These are phyloP conservation scores for Pleurotus salmoneostramineus DNA, from an alignment of 768 basidiomycete species.

Conservation along the genomic window DNA sequence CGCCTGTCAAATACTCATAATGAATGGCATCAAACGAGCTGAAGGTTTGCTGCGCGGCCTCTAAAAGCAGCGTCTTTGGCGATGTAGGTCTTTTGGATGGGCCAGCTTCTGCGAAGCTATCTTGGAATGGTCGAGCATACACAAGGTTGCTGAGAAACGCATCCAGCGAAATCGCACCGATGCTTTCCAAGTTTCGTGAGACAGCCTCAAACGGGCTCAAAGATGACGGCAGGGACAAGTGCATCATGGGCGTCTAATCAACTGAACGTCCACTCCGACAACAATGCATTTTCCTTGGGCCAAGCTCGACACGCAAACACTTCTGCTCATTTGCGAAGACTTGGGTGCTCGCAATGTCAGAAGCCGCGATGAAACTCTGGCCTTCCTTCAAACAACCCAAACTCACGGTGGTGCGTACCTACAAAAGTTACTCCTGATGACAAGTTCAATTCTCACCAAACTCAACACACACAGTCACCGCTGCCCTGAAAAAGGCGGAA, in stretches of 20 bases:
- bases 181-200: constrained; percentile 17
- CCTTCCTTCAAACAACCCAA: neutral
- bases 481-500: neutral
- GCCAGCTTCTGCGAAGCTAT: neutral
- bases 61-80: constrained; percentile 27
- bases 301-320: neutral
- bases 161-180: constrained; percentile 23
- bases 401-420: neutral
- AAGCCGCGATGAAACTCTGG: neutral
- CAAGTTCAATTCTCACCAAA: neutral
- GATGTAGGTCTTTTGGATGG: neutral
- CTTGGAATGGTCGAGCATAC: neutral
- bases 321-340: neutral
- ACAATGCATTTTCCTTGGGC: neutral
- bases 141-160: constrained; percentile 17
- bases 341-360: neutral
- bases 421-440: neutral
- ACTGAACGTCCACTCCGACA: neutral
- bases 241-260: neutral
- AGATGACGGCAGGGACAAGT: neutral
- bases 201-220: constrained; percentile 19
- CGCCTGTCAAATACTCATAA: constrained; percentile 41
- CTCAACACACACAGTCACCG: neutral
- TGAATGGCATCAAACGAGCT: constrained; percentile 37
- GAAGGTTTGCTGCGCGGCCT: constrained; percentile 36